Percentiles rank a stretch among this genome's conserved stretches.
Evolutionary conservation across 2,329 filamentous ascomycete species (phyloP).

Genomic region (Sporothrix inflata): DNA sequence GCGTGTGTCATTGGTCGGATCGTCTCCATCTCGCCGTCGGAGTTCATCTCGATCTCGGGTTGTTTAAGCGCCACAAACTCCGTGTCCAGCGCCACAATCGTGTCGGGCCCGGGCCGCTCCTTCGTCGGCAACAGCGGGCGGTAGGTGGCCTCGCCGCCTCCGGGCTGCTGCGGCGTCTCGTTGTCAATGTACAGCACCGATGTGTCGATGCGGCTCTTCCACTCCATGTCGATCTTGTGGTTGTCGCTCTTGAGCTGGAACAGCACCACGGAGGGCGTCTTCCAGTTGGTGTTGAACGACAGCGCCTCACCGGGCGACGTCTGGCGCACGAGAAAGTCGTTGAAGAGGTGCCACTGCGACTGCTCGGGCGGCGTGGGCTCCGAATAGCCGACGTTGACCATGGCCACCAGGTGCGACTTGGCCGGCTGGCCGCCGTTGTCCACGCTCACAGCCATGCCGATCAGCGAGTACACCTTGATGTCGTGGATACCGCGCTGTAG

Average conservation of each 20-base stretch:
- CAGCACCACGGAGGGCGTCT: conserved; percentile 82
- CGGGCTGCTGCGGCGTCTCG: conserved; percentile 35
- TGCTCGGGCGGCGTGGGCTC: conserved; percentile 60
- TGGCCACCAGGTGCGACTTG: conserved; percentile 86
- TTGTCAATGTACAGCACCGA: conserved; percentile 78
- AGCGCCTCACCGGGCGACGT: conserved; percentile 76
- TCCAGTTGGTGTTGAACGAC: conserved; percentile 89
- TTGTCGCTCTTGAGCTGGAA: conserved; percentile 83
- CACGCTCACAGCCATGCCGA: conserved; percentile 88
- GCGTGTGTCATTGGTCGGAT: conserved; percentile 90
- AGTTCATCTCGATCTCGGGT: conserved; percentile 94
- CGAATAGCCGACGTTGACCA: conserved; percentile 79
- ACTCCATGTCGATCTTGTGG: conserved; percentile 80
- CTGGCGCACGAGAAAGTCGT: conserved; percentile 90
- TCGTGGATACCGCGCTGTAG: conserved; percentile 77
- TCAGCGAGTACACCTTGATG: conserved; percentile 86
- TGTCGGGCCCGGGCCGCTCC: conserved; percentile 72
- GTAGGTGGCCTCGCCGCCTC: conserved; percentile 57
- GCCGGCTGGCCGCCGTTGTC: conserved; percentile 77
- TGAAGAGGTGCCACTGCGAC: conserved; percentile 92
- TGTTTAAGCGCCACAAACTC: conserved; percentile 94
- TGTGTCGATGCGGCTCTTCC: conserved; percentile 84
- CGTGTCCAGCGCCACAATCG: conserved; percentile 86
- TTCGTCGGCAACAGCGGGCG: conserved; percentile 57
- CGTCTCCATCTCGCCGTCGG: conserved; percentile 88